Conservation (phyloP, 2,329 filamentous ascomycete species). For the Cercospora citrullina region DNA sequence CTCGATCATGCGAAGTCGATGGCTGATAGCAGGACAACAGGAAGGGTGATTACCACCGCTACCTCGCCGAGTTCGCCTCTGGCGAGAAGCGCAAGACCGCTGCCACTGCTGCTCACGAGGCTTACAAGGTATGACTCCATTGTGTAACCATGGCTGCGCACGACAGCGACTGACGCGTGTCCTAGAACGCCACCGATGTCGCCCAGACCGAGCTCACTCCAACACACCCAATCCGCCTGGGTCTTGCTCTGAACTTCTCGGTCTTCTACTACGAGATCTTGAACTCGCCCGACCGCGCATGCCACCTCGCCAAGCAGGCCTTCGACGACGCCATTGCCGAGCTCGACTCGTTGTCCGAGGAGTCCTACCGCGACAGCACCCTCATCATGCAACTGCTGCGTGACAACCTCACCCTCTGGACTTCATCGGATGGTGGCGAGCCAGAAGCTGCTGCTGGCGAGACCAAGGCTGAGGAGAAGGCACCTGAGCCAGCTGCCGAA, state of each 20-base stretch:
- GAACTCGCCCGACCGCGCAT: slow-evolving; percentile 95
- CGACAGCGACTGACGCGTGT: slow-evolving; percentile 25
- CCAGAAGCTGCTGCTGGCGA: slow-evolving; percentile 61
- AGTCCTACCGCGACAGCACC: slow-evolving; percentile 98
- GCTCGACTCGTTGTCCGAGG: slow-evolving; percentile 95
- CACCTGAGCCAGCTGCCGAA: slow-evolving; percentile 49
- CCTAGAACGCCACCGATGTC: slow-evolving; percentile 91
- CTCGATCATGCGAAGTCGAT: neutral
- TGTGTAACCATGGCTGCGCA: slow-evolving; percentile 13
- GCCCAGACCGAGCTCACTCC: slow-evolving; percentile 96
- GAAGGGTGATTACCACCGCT: slow-evolving; percentile 97
- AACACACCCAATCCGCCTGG: slow-evolving; percentile 96
- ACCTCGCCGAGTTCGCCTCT: slow-evolving; percentile 88
- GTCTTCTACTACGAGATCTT: slow-evolving; percentile 99
- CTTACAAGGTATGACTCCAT: slow-evolving; percentile 78
- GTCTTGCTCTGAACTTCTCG: slow-evolving; percentile 97
- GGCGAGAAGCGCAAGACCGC: slow-evolving; percentile 90
- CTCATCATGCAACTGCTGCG: slow-evolving; percentile 99
- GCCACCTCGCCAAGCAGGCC: slow-evolving; percentile 98
- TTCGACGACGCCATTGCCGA: slow-evolving; percentile 98
- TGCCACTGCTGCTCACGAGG: slow-evolving; percentile 84
- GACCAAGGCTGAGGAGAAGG: slow-evolving; percentile 53
- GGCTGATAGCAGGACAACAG: slow-evolving; percentile 49
- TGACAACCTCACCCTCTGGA: slow-evolving; percentile 98
- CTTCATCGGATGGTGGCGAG: slow-evolving; percentile 86